phyloP scores from a whole-genome alignment of 345 rosid genomes.

The Pistacia atlantica region DNA sequence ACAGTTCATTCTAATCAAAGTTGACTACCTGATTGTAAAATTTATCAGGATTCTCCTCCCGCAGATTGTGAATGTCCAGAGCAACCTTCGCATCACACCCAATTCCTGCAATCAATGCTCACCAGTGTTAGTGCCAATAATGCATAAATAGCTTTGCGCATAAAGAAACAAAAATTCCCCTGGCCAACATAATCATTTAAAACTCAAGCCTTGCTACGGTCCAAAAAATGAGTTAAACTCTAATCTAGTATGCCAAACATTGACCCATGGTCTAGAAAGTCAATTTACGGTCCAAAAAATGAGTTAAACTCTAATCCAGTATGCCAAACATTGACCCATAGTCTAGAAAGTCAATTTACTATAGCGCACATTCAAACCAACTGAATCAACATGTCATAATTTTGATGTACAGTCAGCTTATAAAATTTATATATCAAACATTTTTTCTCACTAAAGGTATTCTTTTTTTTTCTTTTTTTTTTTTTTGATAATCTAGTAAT shows the following conservation, averaged over 20 bases:
- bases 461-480: too few species aligned
- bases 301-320: neutral
- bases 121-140: slow-evolving; percentile 4
- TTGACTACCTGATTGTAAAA: slow-evolving; percentile 72
- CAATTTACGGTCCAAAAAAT: neutral
- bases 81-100: slow-evolving; percentile 98
- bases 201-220: slow-evolving; percentile 2
- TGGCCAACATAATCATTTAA: neutral
- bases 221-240: neutral
- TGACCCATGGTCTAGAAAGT: neutral
- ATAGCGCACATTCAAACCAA: neutral
- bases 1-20: slow-evolving; percentile 5
- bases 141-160: neutral
- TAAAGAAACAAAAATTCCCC: slow-evolving; percentile 4
- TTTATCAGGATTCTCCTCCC: slow-evolving; percentile 87
- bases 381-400: neutral
- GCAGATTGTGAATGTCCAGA: slow-evolving; percentile 76
- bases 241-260: neutral
- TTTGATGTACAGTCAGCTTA: neutral
- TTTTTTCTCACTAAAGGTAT: neutral
- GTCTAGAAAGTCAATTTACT: neutral
- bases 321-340: neutral
- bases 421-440: neutral
- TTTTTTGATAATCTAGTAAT: too few species aligned
- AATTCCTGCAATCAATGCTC: slow-evolving; percentile 45